Conservation (phyloP, 1,284 basidiomycete genomes). For the Pascua sp. region DNA sequence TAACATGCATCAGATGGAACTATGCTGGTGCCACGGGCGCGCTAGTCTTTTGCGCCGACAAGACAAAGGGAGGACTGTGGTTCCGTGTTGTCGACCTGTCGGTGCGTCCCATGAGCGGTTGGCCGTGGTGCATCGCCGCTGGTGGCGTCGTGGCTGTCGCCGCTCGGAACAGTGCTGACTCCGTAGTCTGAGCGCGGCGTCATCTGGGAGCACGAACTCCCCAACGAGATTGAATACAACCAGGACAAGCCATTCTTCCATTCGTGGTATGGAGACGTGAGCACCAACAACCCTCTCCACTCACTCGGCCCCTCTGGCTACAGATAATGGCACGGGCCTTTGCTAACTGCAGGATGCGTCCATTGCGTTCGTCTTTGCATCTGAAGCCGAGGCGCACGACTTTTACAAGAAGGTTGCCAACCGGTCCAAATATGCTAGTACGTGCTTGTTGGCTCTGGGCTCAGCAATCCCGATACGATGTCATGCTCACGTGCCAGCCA, state of each 20-base stretch:
- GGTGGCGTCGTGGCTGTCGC: too few relatives aligned
- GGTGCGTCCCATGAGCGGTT: slow-evolving; percentile 32
- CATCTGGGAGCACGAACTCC: slow-evolving; percentile 92
- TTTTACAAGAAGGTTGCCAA: slow-evolving; percentile 82
- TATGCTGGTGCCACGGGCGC: slow-evolving; percentile 83
- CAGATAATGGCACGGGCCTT: slow-evolving; percentile 60
- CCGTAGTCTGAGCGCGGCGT: slow-evolving; percentile 72
- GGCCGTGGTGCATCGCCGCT: neutral
- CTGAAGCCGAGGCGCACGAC: slow-evolving; percentile 80
- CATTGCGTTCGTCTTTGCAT: slow-evolving; percentile 83
- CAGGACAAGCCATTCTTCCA: slow-evolving; percentile 91
- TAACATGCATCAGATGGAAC: slow-evolving; percentile 59
- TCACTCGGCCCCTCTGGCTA: slow-evolving; percentile 50
- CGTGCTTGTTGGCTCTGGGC: slow-evolving; percentile 22
- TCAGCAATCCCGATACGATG: neutral
- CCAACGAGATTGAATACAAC: slow-evolving; percentile 76
- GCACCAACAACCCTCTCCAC: slow-evolving; percentile 47
- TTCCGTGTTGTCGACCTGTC: slow-evolving; percentile 76
- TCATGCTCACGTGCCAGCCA: slow-evolving; percentile 19
- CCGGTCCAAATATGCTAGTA: slow-evolving; percentile 62
- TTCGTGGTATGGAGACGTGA: slow-evolving; percentile 85
- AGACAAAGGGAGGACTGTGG: slow-evolving; percentile 58
- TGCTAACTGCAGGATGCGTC: slow-evolving; percentile 30
- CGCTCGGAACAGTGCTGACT: slow-evolving; percentile 2
- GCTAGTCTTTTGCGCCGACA: slow-evolving; percentile 67